Evolutionary conservation across 2,329 filamentous ascomycete genomes (phyloP).

Genomic region (Venturia effusa): DNA sequence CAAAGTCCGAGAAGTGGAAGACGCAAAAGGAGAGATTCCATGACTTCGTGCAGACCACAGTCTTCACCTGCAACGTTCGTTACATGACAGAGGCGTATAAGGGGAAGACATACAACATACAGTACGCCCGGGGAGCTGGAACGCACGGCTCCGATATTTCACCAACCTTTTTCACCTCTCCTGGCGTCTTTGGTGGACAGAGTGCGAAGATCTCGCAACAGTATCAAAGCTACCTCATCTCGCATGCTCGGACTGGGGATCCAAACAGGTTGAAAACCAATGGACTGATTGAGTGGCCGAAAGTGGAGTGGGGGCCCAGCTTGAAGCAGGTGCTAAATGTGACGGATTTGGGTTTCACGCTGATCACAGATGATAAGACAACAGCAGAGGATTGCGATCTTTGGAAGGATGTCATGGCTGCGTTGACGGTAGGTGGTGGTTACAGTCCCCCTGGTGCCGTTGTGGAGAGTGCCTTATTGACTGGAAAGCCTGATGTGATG

Average conservation of each 20-base stretch:
- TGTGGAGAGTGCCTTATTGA: not conserved
- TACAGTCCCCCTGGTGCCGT: not conserved
- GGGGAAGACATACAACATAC: constrained; percentile 5
- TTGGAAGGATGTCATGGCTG: constrained; percentile 9
- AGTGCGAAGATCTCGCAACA: not conserved
- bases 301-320: not conserved
- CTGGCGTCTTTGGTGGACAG: not conserved
- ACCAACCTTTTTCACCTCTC: not conserved
- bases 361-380: constrained; percentile 5
- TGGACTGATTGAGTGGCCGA: constrained; percentile 2
- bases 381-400: constrained; percentile 7
- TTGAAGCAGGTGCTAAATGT: constrained; percentile 8
- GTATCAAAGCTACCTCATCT: constrained; percentile 9
- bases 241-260: constrained; percentile 9
- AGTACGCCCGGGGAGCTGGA: constrained; percentile 3
- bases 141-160: constrained; percentile 4
- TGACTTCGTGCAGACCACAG: not conserved
- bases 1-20: not conserved
- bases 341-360: not conserved
- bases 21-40: not conserved
- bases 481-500: not conserved
- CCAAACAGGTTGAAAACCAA: not conserved
- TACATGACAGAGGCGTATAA: constrained; percentile 8
- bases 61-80: constrained; percentile 10
- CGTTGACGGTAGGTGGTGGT: not conserved